A percentile compares a stretch with the other conserved stretches of the same genome.
phyloP scores from a whole-genome alignment of 805 yeast genomes.

The Candida nitratophila region DNA sequence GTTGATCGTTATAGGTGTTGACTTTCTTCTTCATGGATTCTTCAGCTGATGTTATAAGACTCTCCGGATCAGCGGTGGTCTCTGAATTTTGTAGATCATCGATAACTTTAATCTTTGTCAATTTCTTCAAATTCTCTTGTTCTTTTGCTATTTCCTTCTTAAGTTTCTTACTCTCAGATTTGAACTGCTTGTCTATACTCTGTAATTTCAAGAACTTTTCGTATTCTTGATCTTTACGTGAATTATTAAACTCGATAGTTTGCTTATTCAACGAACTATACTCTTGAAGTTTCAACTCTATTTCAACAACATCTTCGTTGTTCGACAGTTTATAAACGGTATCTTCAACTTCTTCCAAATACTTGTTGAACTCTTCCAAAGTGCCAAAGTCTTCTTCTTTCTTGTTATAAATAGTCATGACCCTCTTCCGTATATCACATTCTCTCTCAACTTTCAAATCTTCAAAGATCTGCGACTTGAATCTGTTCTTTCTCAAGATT shows the following conservation, averaged over 20 bases:
- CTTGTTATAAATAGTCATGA: conserved; percentile 72
- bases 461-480: conserved; percentile 89
- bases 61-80: conserved; percentile 33
- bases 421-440: conserved; percentile 80
- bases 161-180: conserved; percentile 59
- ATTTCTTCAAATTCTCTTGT: conserved; percentile 33
- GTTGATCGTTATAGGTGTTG: conserved; percentile 54
- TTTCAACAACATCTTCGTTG: conserved; percentile 59
- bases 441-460: conserved; percentile 87
- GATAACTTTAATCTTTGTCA: conserved; percentile 50
- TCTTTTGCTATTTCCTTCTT: conserved; percentile 51
- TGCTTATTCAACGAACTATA: conserved; percentile 71
- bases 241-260: conserved; percentile 69
- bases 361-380: conserved; percentile 59
- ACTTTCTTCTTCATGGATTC: conserved; percentile 54
- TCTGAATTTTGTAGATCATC: conserved; percentile 36
- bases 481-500: conserved; percentile 78
- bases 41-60: conserved; percentile 45
- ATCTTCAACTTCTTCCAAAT: conserved; percentile 78
- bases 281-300: conserved; percentile 57
- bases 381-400: conserved; percentile 53
- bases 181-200: conserved; percentile 64
- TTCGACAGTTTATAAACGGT: conserved; percentile 71
- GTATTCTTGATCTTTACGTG: conserved; percentile 63
- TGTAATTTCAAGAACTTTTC: conserved; percentile 57